A percentile compares a stretch with the other conserved stretches of the same genome.
These are phyloP conservation scores for Terfezia boudieri DNA, from an alignment of 495 filamentous ascomycete species.

Conservation along the genomic window DNA sequence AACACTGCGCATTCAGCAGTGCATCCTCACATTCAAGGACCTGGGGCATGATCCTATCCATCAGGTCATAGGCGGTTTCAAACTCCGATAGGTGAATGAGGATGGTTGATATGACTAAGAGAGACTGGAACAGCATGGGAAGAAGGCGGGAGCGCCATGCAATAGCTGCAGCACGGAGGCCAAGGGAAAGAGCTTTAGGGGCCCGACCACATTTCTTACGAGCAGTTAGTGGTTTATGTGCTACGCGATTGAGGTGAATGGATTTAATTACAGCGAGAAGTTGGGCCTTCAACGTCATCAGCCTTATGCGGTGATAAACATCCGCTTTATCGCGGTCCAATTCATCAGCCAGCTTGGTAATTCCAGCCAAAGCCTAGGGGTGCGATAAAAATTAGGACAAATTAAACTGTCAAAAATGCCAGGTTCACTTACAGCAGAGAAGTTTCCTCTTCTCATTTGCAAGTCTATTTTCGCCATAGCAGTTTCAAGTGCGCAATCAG, in stretches of 20 bases:
- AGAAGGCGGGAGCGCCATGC: constrained; percentile 51
- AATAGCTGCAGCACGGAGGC: constrained; percentile 55
- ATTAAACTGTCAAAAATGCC: background rate
- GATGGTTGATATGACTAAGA: constrained; percentile 44
- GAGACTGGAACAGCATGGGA: constrained; percentile 53
- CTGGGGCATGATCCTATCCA: constrained; percentile 61
- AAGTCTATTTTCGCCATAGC: constrained; percentile 49
- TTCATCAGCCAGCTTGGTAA: constrained; percentile 42
- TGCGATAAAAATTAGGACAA: constrained; percentile 8
- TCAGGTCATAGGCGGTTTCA: constrained; percentile 38
- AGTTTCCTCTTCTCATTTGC: constrained; percentile 39
- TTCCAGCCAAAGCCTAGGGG: constrained; percentile 36
- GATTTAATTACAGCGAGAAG: constrained; percentile 28
- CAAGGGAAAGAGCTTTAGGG: constrained; percentile 62
- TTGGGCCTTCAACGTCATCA: constrained; percentile 54
- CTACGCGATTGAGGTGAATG: background rate
- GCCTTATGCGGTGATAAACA: constrained; percentile 45
- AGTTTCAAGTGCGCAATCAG: constrained; percentile 49
- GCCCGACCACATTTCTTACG: constrained; percentile 39
- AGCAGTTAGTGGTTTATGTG: background rate
- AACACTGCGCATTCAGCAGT: constrained; percentile 40
- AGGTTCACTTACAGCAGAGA: constrained; percentile 7
- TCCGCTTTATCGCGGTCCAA: constrained; percentile 52
- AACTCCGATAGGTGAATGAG: constrained; percentile 56
- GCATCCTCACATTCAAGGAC: constrained; percentile 53